Evolutionary conservation across 208 protist species (phyloP), one percentile per base, ranked within the genome.

Genomic region (Trypanosoma scelopori): DNA sequence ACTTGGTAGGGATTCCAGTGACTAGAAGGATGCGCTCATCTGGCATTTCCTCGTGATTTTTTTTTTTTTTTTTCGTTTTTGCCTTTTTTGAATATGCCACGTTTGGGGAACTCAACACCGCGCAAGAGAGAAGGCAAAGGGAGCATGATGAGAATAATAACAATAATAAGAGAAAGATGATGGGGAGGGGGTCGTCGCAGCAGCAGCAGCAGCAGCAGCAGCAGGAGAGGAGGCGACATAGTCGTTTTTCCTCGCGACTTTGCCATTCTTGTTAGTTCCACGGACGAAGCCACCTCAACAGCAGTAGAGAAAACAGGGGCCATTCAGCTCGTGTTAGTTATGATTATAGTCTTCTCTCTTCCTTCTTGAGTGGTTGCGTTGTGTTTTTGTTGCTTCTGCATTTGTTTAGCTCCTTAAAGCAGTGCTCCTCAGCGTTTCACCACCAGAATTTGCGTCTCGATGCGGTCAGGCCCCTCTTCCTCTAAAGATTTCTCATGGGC

Each of bases 11-110:
- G 51, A 95, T 87, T 30, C 89, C 89, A 4, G 86, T 84, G 16
- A 95, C 79, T 23, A 95, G 69, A 51, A 95, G 68, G 67, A 95
- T 95, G 41, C 89, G 73, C 27, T 91, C 84, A 76, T 95, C 89
- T 1, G 82, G 63, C 89, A 92, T 95, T 45, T 37, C 32, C 27
- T 45, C 35, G 60, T 39, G 1, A 18, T 32, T 13, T 35, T 30
- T 53, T 30, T 27, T 30, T 53, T 11, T 15, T 11, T 53, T 30
- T 35, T 53, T 30, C 28, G 22, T 53, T 30, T 53, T 5, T 53
- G 28, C 28, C 13, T 27, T 30, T 30, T 22, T 18, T 18, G 9
- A 25, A 53, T 15, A 53, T 32, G 27, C 27, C 48, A 53, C 16
- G 3, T 22, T 32, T 5, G 4, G 23, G 12, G 16, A 22, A 47